Conservation (phyloP, 1,139 yeast genomes). For the Candida sanyaensis region DNA sequence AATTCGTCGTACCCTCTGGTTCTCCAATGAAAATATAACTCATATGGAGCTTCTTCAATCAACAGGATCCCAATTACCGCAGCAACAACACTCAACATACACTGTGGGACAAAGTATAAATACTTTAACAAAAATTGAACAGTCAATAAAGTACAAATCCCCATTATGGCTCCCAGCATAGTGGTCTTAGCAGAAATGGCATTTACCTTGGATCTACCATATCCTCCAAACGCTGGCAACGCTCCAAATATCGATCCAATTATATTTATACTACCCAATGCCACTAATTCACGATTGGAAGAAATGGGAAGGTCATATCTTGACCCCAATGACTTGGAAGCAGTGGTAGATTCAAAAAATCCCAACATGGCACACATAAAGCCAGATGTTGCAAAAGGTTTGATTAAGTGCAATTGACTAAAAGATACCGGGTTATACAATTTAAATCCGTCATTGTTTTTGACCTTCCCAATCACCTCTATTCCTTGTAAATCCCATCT, state of each 20-base stretch:
- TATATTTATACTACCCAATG: slow-evolving; percentile 77
- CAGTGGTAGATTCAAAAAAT: slow-evolving; percentile 91
- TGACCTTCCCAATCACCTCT: slow-evolving; percentile 68
- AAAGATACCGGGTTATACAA: slow-evolving; percentile 38
- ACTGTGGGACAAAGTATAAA: slow-evolving; percentile 75
- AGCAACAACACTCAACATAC: slow-evolving; percentile 81
- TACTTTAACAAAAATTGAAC: slow-evolving; percentile 61
- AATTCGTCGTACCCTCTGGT: slow-evolving; percentile 80
- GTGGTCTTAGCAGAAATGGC: slow-evolving; percentile 86
- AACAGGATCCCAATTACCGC: slow-evolving; percentile 77
- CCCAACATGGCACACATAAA: slow-evolving; percentile 86
- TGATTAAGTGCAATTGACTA: slow-evolving; percentile 33
- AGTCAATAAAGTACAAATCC: slow-evolving; percentile 66
- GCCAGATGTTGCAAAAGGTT: slow-evolving; percentile 53
- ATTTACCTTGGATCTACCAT: slow-evolving; percentile 89
- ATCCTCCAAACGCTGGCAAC: slow-evolving; percentile 94
- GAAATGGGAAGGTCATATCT: slow-evolving; percentile 67
- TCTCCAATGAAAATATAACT: slow-evolving; percentile 69
- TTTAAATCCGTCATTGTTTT: slow-evolving; percentile 25
- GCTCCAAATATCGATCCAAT: slow-evolving; percentile 73
- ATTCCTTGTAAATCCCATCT: slow-evolving; percentile 64
- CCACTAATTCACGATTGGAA: slow-evolving; percentile 75
- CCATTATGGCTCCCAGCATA: slow-evolving; percentile 80
- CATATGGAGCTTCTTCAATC: slow-evolving; percentile 86
- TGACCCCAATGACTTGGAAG: slow-evolving; percentile 78